A percentile compares a stretch with the other conserved stretches of the same genome.
These are phyloP conservation scores for Hirschfeldia incana DNA, from an alignment of 345 rosid genomes.

Conservation along the genomic window DNA sequence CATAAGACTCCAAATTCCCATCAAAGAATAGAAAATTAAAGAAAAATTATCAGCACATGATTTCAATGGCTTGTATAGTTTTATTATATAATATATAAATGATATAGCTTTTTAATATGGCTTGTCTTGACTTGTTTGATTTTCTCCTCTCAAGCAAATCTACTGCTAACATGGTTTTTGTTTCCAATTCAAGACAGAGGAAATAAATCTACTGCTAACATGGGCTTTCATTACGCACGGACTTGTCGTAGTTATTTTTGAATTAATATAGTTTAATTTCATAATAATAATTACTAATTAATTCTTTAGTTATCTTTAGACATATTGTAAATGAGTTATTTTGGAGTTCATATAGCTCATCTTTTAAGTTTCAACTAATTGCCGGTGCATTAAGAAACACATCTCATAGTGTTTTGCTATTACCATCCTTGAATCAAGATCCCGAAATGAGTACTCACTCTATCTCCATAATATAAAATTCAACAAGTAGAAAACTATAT, in stretches of 20 bases:
- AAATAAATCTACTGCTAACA: neutral
- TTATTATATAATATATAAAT: neutral
- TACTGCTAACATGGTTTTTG: neutral
- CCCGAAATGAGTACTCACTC: slow-evolving; percentile 23
- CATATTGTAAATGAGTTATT: neutral
- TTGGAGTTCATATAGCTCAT: slow-evolving; percentile 15
- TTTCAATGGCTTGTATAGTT: neutral
- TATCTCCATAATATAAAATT: slow-evolving; percentile 2
- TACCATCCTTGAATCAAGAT: slow-evolving; percentile 32
- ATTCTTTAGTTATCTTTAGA: neutral
- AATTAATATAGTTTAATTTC: neutral
- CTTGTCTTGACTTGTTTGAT: neutral
- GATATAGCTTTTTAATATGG: neutral
- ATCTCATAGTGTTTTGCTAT: slow-evolving; percentile 30
- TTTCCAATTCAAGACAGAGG: neutral
- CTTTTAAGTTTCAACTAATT: slow-evolving; percentile 24
- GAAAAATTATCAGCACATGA: neutral
- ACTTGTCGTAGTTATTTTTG: neutral
- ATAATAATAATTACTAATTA: neutral
- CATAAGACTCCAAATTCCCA: slow-evolving; percentile 13
- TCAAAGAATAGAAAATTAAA: neutral
- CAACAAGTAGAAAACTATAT: neutral
- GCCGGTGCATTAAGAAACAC: slow-evolving; percentile 39
- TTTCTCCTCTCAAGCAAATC: neutral
- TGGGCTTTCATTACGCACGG: neutral